A percentile compares a stretch with the other conserved stretches of the same genome.
Conservation (phyloP, 768 basidiomycete species). For the Lepiota brunneoincarnata region DNA sequence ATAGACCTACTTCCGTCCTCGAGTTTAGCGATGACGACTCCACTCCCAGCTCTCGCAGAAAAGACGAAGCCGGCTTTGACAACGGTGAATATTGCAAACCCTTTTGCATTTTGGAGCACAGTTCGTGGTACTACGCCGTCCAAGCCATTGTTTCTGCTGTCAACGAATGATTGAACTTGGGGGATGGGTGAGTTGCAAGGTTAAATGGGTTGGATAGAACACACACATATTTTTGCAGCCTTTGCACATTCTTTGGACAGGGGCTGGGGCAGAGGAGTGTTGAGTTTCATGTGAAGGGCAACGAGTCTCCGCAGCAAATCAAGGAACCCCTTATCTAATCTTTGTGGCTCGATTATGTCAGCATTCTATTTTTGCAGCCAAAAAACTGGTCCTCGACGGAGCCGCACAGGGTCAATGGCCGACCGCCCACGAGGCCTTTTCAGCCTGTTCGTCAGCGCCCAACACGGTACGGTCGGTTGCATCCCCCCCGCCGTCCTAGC, state of each 20-base stretch:
- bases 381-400: slow-evolving; percentile 3
- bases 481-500: background rate
- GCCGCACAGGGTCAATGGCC: background rate
- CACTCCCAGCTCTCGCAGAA: slow-evolving; percentile 81
- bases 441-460: slow-evolving; percentile 2
- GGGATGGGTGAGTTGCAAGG: slow-evolving; percentile 1
- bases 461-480: background rate
- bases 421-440: background rate
- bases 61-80: slow-evolving; percentile 75
- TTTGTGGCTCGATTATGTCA: background rate
- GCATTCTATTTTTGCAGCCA: background rate
- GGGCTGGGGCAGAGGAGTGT: slow-evolving; percentile 49
- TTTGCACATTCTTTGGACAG: slow-evolving; percentile 85
- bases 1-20: slow-evolving; percentile 70
- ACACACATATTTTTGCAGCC: slow-evolving; percentile 82
- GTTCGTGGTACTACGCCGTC: slow-evolving; percentile 65
- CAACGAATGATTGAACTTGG: slow-evolving; percentile 82
- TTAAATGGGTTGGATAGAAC: slow-evolving; percentile 9
- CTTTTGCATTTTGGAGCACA: slow-evolving; percentile 50
- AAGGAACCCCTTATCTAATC: slow-evolving; percentile 9
- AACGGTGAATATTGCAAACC: slow-evolving; percentile 91
- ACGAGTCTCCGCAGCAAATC: background rate
- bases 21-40: slow-evolving; percentile 84
- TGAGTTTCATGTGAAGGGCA: slow-evolving; percentile 39
- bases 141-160: slow-evolving; percentile 75